A percentile compares a stretch with the other conserved stretches of the same genome.
Conservation (phyloP, 2,329 filamentous ascomycete genomes). For the Ophiostoma sp. region DNA sequence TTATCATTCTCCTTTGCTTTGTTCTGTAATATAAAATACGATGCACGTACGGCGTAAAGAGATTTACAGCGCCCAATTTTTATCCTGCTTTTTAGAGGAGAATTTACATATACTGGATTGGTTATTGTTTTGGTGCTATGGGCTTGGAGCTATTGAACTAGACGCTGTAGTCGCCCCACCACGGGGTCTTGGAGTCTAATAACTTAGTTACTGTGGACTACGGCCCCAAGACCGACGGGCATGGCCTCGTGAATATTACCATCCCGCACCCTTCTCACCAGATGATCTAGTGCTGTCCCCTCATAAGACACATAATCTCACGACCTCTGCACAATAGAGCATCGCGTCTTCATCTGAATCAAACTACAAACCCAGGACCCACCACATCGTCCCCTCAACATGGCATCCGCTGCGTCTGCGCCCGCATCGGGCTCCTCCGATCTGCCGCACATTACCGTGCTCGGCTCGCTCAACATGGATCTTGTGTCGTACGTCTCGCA, state of each 20-base stretch:
- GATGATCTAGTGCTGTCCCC: not conserved
- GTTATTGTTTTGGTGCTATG: not conserved
- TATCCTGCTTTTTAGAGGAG: not conserved
- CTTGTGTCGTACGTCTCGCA: slow-evolving; percentile 82
- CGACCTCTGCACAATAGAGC: not conserved
- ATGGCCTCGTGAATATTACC: slow-evolving; percentile 2
- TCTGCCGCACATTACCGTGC: slow-evolving; percentile 61
- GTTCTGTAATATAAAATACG: too few species aligned
- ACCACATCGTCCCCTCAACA: not conserved
- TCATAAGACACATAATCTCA: not conserved
- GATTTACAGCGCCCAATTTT: not conserved
- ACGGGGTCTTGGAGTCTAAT: not conserved
- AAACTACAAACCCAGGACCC: not conserved
- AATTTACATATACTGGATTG: not conserved
- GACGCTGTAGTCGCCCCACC: not conserved
- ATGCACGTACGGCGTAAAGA: not conserved
- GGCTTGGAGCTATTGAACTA: not conserved
- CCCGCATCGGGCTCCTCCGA: not conserved
- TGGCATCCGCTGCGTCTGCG: not conserved
- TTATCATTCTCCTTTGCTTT: not conserved
- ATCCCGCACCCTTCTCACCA: not conserved
- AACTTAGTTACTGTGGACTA: slow-evolving; percentile 1
- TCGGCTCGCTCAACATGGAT: slow-evolving; percentile 93
- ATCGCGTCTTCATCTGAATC: not conserved
- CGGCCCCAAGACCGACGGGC: not conserved